Percentiles rank a stretch among this genome's conserved stretches.
phyloP scores from a whole-genome alignment of 495 filamentous ascomycete genomes.

The Podospora pseudopauciseta region DNA sequence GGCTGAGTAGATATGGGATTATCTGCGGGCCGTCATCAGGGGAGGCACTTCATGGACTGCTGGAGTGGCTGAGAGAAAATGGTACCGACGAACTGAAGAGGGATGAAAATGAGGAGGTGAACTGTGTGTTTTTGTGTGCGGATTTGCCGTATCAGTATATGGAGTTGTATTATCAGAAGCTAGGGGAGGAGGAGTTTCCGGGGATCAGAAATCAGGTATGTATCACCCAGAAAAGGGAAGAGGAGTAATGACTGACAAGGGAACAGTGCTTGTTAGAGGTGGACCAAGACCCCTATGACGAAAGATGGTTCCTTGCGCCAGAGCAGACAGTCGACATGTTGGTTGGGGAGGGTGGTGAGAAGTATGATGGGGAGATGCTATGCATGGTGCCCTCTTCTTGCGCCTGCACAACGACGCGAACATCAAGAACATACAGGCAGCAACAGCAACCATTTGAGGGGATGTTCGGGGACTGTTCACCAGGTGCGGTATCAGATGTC shows the following conservation, averaged over 20 bases:
- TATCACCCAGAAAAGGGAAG: background rate
- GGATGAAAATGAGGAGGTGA: constrained; percentile 42
- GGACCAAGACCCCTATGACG: constrained; percentile 53
- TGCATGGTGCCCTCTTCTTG: constrained; percentile 25
- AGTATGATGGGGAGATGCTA: constrained; percentile 41
- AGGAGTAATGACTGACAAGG: constrained; percentile 5
- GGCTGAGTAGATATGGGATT: constrained; percentile 54
- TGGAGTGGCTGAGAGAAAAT: constrained; percentile 46
- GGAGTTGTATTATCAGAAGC: constrained; percentile 55
- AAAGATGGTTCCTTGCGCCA: constrained; percentile 44
- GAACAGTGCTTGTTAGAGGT: constrained; percentile 45
- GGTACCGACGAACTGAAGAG: constrained; percentile 47
- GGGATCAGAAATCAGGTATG: constrained; percentile 55
- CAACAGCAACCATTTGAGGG: background rate
- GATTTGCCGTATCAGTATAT: constrained; percentile 65
- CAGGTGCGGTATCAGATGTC: background rate
- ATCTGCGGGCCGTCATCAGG: constrained; percentile 60
- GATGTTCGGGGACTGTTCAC: background rate
- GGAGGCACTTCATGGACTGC: constrained; percentile 53
- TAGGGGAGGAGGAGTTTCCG: constrained; percentile 49
- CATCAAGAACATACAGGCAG: background rate
- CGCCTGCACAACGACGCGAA: constrained; percentile 16
- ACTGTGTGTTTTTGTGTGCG: constrained; percentile 59
- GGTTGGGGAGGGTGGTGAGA: constrained; percentile 36
- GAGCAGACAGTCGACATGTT: constrained; percentile 38